These are phyloP conservation scores for Aspergillus fumigatus DNA, from an alignment of 2,329 filamentous ascomycete species.

Conservation along the genomic window DNA sequence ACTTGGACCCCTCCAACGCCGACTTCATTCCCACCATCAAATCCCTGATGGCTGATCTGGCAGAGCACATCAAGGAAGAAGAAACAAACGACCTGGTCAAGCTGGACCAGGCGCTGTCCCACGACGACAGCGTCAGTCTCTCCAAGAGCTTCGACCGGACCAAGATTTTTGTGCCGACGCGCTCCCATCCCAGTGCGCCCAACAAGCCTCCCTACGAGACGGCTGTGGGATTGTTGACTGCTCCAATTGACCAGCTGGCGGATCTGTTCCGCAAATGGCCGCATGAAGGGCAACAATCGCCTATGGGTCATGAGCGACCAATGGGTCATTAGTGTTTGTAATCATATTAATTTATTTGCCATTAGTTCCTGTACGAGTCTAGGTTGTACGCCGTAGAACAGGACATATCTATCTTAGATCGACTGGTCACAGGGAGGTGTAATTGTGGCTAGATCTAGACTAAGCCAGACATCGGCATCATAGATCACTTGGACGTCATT, in stretches of 20 bases:
- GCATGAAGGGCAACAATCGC: neutral
- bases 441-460: neutral
- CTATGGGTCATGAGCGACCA: neutral
- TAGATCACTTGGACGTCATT: neutral
- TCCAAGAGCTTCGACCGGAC: constrained; percentile 45
- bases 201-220: constrained; percentile 54
- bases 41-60: constrained; percentile 38
- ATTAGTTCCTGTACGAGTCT: too few relatives aligned
- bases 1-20: constrained; percentile 32
- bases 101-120: constrained; percentile 40
- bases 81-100: constrained; percentile 45
- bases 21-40: constrained; percentile 41
- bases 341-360: too few relatives aligned
- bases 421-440: neutral
- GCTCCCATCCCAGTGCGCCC: constrained; percentile 47
- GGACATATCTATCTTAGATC: neutral
- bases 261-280: constrained; percentile 55
- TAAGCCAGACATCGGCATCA: neutral
- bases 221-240: constrained; percentile 48
- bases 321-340: too few relatives aligned
- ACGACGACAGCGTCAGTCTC: constrained; percentile 29
- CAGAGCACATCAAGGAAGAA: constrained; percentile 48
- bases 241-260: constrained; percentile 51
- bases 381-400: too few relatives aligned
- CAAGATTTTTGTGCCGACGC: constrained; percentile 49